Evolutionary conservation across 257 asterid genomes (phyloP).

Genomic region (Solanum corneliomulleri): DNA sequence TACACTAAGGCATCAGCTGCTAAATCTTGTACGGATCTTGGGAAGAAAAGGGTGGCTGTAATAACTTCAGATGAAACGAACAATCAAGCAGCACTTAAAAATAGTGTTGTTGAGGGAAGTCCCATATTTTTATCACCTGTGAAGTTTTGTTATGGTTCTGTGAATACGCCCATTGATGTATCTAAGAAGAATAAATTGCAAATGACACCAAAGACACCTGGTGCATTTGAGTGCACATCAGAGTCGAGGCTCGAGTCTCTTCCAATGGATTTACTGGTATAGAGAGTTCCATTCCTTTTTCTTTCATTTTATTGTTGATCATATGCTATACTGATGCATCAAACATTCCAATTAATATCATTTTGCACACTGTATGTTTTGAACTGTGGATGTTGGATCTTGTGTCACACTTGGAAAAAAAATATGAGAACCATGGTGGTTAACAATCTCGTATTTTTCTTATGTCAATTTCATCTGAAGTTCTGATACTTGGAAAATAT

Average conservation of each 20-base stretch:
- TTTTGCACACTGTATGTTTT: background rate
- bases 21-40: conserved; percentile 73
- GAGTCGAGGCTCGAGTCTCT: conserved; percentile 87
- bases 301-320: background rate
- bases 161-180: conserved; percentile 11
- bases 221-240: conserved; percentile 25
- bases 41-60: conserved; percentile 71
- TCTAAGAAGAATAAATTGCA: conserved; percentile 28
- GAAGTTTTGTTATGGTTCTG: conserved; percentile 41
- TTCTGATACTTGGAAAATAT: background rate
- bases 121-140: conserved; percentile 46
- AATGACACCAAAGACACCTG: conserved; percentile 68
- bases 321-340: background rate
- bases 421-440: background rate
- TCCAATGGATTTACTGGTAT: conserved; percentile 88
- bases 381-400: background rate
- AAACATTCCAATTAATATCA: background rate
- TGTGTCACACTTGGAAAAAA: background rate
- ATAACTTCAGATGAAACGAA: conserved; percentile 19
- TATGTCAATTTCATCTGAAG: background rate
- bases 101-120: conserved; percentile 12
- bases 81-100: conserved; percentile 15
- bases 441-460: background rate
- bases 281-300: background rate
- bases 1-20: conserved; percentile 56